Conservation (phyloP, 768 basidiomycete species). For the Leccinum barrowsii region DNA sequence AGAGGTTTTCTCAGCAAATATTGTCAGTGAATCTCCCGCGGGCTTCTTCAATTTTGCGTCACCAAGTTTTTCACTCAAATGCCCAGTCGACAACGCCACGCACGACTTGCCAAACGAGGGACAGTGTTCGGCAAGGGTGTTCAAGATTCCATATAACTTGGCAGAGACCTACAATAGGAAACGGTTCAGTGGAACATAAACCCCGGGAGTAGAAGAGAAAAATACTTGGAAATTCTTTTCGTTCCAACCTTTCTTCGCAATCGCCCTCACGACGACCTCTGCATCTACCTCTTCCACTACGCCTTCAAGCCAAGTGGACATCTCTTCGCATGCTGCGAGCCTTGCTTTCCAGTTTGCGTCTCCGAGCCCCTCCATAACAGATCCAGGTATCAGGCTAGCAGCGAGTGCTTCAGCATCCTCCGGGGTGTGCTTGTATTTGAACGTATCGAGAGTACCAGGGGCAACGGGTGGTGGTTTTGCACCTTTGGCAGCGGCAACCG, state of each 20-base stretch:
- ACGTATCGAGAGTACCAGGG: slow-evolving; percentile 64
- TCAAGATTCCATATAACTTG: slow-evolving; percentile 81
- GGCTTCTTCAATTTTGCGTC: slow-evolving; percentile 97
- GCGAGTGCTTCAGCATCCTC: slow-evolving; percentile 90
- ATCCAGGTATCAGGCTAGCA: slow-evolving; percentile 64
- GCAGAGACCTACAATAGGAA: slow-evolving; percentile 66
- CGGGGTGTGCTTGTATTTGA: slow-evolving; percentile 87
- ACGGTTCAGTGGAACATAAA: slow-evolving; percentile 9
- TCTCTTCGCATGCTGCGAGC: slow-evolving; percentile 81
- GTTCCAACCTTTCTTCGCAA: slow-evolving; percentile 93
- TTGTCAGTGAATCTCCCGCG: slow-evolving; percentile 79
- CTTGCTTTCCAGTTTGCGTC: slow-evolving; percentile 94
- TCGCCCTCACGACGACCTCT: slow-evolving; percentile 82
- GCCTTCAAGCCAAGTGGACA: slow-evolving; percentile 78
- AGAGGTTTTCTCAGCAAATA: slow-evolving; percentile 89
- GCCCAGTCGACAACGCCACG: slow-evolving; percentile 73
- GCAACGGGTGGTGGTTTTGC: slow-evolving; percentile 50
- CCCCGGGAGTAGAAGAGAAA: slow-evolving; percentile 4
- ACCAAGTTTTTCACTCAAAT: slow-evolving; percentile 91
- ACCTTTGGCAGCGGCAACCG: slow-evolving; percentile 38
- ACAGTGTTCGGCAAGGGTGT: slow-evolving; percentile 68
- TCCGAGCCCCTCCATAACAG: slow-evolving; percentile 67
- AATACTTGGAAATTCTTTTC: slow-evolving; percentile 97
- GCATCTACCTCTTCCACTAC: slow-evolving; percentile 67
- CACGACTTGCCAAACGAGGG: slow-evolving; percentile 85